These are phyloP conservation scores for Sindora glabra DNA, from an alignment of 306 rosid species.

Conservation along the genomic window DNA sequence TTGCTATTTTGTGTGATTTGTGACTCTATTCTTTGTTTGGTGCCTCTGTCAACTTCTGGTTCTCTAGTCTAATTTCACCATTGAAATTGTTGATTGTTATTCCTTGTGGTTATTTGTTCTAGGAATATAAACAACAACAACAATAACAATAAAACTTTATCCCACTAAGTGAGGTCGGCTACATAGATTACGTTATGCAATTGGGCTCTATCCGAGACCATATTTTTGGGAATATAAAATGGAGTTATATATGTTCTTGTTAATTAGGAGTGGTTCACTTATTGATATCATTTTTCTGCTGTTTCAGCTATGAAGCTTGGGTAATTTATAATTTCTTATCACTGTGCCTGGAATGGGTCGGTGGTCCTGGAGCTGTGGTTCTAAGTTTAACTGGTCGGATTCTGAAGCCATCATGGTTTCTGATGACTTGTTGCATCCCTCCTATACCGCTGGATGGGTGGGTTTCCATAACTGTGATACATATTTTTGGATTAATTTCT, in stretches of 20 bases:
- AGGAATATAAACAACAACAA: no score
- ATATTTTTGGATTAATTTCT: neutral
- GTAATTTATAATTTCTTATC: conserved; percentile 90
- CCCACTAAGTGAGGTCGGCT: no score
- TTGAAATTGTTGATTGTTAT: neutral
- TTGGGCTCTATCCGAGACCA: no score
- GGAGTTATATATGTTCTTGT: neutral
- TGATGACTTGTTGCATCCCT: conserved; percentile 94
- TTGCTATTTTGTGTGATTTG: neutral
- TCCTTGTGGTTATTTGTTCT: neutral
- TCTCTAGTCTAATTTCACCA: neutral
- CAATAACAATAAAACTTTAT: no score
- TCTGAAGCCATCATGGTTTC: conserved; percentile 71
- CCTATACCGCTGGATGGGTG: conserved; percentile 92
- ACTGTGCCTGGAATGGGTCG: conserved; percentile 95
- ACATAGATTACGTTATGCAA: no score
- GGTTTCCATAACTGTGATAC: conserved; percentile 35
- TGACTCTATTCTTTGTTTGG: no score
- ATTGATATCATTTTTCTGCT: conserved; percentile 9
- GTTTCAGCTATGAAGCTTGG: conserved; percentile 94
- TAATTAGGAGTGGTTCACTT: neutral
- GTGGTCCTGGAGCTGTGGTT: conserved; percentile 98
- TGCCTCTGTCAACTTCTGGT: no score
- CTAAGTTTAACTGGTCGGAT: conserved; percentile 82
- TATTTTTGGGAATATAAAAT: neutral